Evolutionary conservation across 2,329 filamentous ascomycete species (phyloP).

Genomic region (Parascedosporium putredinis): DNA sequence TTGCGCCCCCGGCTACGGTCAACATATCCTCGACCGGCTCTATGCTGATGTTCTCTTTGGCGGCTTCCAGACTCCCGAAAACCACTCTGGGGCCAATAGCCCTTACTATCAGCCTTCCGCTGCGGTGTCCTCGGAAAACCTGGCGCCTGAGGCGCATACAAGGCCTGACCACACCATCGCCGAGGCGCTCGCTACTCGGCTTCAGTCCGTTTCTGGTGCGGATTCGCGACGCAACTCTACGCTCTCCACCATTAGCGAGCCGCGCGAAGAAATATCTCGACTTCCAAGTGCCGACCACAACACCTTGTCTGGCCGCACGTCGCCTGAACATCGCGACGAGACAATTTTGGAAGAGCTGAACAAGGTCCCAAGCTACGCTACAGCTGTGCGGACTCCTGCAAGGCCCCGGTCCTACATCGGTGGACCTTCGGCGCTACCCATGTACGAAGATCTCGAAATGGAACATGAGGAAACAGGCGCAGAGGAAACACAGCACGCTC

Average conservation of each 20-base stretch:
- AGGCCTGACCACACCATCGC: slow-evolving; percentile 27
- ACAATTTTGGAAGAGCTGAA: slow-evolving; percentile 54
- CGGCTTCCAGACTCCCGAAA: slow-evolving; percentile 68
- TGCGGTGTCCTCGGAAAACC: slow-evolving; percentile 70
- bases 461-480: slow-evolving; percentile 27
- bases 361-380: slow-evolving; percentile 69
- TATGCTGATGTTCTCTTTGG: slow-evolving; percentile 78
- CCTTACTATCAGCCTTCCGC: slow-evolving; percentile 65
- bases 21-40: slow-evolving; percentile 80
- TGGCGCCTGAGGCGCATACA: slow-evolving; percentile 24
- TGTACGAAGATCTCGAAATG: slow-evolving; percentile 48
- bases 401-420: slow-evolving; percentile 39
- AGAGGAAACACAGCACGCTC: background rate
- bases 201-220: slow-evolving; percentile 36
- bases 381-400: slow-evolving; percentile 57
- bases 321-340: slow-evolving; percentile 45
- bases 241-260: background rate
- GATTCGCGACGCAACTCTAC: background rate
- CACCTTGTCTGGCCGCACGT: slow-evolving; percentile 37
- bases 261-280: background rate
- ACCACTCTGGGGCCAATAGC: slow-evolving; percentile 66
- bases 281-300: slow-evolving; percentile 1
- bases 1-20: slow-evolving; percentile 86
- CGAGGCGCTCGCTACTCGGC: slow-evolving; percentile 48
- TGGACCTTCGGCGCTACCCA: slow-evolving; percentile 39